Evolutionary conservation across 2,329 filamentous ascomycete genomes (phyloP).

Genomic region (Cercospora brassicicola): DNA sequence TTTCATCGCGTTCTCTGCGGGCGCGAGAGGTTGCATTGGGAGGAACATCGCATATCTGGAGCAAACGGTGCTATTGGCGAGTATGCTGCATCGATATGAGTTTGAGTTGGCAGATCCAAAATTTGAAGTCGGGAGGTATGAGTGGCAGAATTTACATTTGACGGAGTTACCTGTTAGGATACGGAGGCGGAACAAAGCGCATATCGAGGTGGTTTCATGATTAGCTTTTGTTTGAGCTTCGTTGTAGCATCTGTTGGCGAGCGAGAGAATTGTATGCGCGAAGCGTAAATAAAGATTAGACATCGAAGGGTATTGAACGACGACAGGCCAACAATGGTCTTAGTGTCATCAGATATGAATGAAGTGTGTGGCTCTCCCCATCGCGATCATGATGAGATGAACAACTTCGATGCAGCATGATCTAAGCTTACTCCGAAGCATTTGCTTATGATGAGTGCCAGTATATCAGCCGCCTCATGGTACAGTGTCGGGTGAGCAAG

Average conservation of each 20-base stretch:
- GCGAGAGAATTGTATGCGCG: background rate
- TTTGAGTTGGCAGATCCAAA: slow-evolving; percentile 41
- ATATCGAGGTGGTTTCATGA: background rate
- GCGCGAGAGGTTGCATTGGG: slow-evolving; percentile 41
- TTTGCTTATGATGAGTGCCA: no score
- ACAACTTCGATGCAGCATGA: background rate
- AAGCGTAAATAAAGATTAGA: background rate
- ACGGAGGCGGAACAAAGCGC: slow-evolving; percentile 34
- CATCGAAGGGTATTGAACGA: background rate
- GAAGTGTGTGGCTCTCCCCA: background rate
- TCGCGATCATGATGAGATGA: background rate
- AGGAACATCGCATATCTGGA: slow-evolving; percentile 36
- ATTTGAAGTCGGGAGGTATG: slow-evolving; percentile 40
- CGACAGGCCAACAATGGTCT: background rate
- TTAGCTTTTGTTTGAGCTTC: background rate
- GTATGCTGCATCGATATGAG: slow-evolving; percentile 42
- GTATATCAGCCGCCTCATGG: no score
- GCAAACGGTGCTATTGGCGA: slow-evolving; percentile 33
- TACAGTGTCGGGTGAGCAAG: no score
- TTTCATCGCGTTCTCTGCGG: slow-evolving; percentile 39
- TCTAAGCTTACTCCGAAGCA: background rate
- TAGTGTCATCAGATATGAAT: background rate
- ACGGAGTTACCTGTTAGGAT: slow-evolving; percentile 44
- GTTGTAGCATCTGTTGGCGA: background rate
- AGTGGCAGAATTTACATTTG: slow-evolving; percentile 43